phyloP scores from a whole-genome alignment of 139 green algal genomes.

The Haematococcus lacustris region DNA sequence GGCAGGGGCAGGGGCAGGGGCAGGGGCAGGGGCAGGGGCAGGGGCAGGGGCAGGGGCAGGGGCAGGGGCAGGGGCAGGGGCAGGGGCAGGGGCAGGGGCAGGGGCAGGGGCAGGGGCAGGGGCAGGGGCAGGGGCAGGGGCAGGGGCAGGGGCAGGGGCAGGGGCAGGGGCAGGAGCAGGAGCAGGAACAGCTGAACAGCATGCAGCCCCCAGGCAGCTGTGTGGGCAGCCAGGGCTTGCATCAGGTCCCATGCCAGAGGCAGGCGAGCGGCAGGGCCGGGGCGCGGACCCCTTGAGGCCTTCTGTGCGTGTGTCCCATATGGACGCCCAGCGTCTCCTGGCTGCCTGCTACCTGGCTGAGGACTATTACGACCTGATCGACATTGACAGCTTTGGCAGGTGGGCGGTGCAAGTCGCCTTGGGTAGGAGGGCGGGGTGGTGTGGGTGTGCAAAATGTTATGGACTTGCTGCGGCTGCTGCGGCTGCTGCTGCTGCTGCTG shows the following conservation, averaged over 20 bases:
- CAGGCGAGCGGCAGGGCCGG: neutral
- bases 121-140: no score
- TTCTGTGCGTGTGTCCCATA: slow-evolving; percentile 17
- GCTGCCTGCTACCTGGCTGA: slow-evolving; percentile 37
- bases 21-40: no score
- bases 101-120: no score
- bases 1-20: no score
- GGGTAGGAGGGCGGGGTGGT: neutral
- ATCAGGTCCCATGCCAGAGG: no score
- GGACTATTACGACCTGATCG: slow-evolving; percentile 56
- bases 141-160: neutral
- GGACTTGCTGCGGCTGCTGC: neutral
- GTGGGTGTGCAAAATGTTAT: neutral
- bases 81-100: no score
- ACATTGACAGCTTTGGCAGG: slow-evolving; percentile 59
- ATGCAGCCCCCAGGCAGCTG: no score
- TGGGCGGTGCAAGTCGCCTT: neutral
- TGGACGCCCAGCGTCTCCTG: slow-evolving; percentile 42
- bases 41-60: no score
- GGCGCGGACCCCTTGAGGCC: neutral
- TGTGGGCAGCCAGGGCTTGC: no score
- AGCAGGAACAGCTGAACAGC: no score
- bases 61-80: no score
- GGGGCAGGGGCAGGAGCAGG: neutral
- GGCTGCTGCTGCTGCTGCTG: no score